Conservation (phyloP, 2,329 filamentous ascomycete species). For the Trichoderma hamatum region DNA sequence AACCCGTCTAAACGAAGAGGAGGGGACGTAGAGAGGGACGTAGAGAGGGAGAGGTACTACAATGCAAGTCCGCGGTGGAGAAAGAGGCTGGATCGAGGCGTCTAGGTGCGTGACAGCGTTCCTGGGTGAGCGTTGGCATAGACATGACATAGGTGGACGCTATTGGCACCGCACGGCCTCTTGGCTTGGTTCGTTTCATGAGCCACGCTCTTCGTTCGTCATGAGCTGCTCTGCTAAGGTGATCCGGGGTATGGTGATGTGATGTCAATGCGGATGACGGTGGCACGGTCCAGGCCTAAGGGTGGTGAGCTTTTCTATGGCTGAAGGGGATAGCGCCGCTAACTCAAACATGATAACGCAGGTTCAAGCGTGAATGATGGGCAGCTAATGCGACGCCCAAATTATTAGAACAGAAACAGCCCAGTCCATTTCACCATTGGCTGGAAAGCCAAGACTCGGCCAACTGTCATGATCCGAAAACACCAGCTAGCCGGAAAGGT, state of each 20-base stretch:
- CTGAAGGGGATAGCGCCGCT: background rate
- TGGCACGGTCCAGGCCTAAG: conserved; percentile 14
- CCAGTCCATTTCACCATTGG: background rate
- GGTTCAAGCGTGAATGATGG: background rate
- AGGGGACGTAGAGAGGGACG: too few species aligned
- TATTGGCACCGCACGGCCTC: background rate
- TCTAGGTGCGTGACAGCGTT: background rate
- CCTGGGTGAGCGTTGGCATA: background rate
- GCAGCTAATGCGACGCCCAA: background rate
- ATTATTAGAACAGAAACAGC: background rate
- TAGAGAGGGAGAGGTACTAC: background rate
- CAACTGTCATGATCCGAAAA: background rate
- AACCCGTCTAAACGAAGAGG: background rate
- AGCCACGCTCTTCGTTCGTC: background rate
- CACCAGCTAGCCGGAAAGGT: background rate
- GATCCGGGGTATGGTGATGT: conserved; percentile 23
- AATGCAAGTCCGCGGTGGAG: background rate
- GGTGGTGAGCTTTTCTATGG: background rate
- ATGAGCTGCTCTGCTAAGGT: background rate
- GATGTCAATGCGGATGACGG: conserved; percentile 23
- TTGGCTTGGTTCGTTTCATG: background rate
- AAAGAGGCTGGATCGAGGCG: background rate
- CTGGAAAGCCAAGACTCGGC: background rate
- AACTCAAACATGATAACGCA: background rate
- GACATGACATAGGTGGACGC: conserved; percentile 8